A percentile compares a stretch with the other conserved stretches of the same genome.
Conservation (phyloP, 192 early-diverging fungal genomes). For the Backusella luteola region DNA sequence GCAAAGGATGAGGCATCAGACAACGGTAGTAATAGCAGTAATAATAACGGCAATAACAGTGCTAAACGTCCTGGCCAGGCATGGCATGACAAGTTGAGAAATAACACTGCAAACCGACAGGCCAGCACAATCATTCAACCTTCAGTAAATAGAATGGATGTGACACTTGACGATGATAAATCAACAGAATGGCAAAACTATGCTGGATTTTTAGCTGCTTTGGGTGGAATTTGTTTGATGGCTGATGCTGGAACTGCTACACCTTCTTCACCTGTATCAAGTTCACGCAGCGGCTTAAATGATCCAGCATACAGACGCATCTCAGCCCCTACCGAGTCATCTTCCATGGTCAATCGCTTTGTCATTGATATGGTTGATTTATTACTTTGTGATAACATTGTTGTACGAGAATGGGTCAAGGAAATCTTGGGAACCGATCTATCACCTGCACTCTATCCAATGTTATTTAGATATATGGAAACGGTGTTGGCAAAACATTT, state of each 20-base stretch:
- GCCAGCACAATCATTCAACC: constrained; percentile 12
- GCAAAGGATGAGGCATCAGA: constrained; percentile 22
- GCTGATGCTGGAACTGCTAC: constrained; percentile 21
- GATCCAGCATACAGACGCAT: constrained; percentile 15
- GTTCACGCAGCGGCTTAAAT: not conserved
- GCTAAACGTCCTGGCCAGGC: constrained; percentile 28
- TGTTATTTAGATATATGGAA: constrained; percentile 61
- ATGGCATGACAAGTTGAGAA: constrained; percentile 37
- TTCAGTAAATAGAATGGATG: not conserved
- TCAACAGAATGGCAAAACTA: constrained; percentile 76
- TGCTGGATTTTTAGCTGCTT: constrained; percentile 77
- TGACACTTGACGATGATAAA: constrained; percentile 31
- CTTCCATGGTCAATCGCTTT: constrained; percentile 64
- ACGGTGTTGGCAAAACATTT: constrained; percentile 63
- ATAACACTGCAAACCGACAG: constrained; percentile 18
- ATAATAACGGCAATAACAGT: not conserved
- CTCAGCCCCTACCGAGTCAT: constrained; percentile 19
- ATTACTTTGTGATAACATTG: constrained; percentile 69
- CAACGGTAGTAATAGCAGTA: constrained; percentile 18
- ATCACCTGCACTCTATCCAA: constrained; percentile 62
- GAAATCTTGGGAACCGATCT: constrained; percentile 79
- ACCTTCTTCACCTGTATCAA: constrained; percentile 7
- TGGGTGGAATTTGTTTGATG: constrained; percentile 70
- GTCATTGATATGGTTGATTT: constrained; percentile 74
- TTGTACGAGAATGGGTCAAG: constrained; percentile 76